Evolutionary conservation across 2,329 filamentous ascomycete genomes (phyloP).

Genomic region (Coniochaeta prunicola): DNA sequence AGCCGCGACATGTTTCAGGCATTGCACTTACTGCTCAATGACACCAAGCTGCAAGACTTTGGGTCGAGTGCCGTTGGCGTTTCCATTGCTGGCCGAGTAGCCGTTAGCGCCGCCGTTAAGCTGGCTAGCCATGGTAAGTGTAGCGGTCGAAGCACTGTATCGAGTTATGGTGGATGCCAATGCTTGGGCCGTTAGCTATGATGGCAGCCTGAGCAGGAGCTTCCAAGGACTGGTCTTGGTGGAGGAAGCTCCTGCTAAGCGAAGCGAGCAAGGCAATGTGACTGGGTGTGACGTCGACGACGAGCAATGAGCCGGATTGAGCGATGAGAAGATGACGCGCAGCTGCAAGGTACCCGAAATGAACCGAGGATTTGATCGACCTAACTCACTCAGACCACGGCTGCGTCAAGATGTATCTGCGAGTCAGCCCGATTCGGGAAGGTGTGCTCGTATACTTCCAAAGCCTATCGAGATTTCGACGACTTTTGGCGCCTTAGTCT

Average conservation of each 20-base stretch:
- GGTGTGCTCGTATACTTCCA: background rate
- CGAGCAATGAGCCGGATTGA: background rate
- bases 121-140: background rate
- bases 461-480: background rate
- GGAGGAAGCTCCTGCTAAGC: background rate
- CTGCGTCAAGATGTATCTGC: background rate
- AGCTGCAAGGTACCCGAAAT: background rate
- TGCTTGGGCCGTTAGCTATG: background rate
- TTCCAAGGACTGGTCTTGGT: background rate
- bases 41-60: conserved; percentile 57
- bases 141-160: background rate
- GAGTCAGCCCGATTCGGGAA: background rate
- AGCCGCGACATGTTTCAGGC: background rate
- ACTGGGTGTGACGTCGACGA: background rate
- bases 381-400: background rate
- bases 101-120: background rate
- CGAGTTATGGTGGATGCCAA: background rate
- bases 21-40: conserved; percentile 51
- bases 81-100: background rate
- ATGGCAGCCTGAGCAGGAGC: background rate
- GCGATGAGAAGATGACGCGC: background rate
- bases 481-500: background rate
- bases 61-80: conserved; percentile 20
- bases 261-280: background rate
- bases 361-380: background rate